These are phyloP conservation scores for Dactylorhiza incarnata DNA, from an alignment of 106 monocot genomes.

Conservation along the genomic window DNA sequence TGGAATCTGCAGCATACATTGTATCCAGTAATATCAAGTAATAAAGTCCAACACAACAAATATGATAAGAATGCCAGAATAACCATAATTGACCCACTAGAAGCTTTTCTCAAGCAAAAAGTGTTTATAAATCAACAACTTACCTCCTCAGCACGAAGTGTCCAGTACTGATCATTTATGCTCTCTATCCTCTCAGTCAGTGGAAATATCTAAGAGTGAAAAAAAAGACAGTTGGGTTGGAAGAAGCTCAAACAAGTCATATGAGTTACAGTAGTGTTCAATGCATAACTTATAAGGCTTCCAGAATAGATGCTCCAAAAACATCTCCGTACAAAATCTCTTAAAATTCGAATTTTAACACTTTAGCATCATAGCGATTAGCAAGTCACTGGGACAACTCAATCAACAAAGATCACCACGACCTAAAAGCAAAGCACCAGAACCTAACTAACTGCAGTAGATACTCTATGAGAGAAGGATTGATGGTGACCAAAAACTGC, in stretches of 20 bases:
- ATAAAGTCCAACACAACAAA: background rate
- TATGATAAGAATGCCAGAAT: background rate
- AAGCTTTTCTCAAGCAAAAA: background rate
- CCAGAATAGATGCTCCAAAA: background rate
- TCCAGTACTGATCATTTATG: constrained; percentile 85
- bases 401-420: background rate
- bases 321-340: background rate
- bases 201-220: constrained; percentile 45
- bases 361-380: background rate
- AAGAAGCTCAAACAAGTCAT: background rate
- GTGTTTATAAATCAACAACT: background rate
- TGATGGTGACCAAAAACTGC: background rate
- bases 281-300: background rate
- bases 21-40: background rate
- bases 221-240: background rate
- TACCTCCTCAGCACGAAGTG: constrained; percentile 75
- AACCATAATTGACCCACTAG: background rate
- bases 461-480: background rate
- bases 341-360: background rate
- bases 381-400: background rate
- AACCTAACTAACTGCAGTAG: background rate
- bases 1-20: constrained; percentile 40
- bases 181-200: constrained; percentile 62
- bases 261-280: background rate
- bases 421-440: background rate